Evolutionary conservation across 176 grass and related monocot genomes (phyloP).

Genomic region (Aegilops sharonensis): DNA sequence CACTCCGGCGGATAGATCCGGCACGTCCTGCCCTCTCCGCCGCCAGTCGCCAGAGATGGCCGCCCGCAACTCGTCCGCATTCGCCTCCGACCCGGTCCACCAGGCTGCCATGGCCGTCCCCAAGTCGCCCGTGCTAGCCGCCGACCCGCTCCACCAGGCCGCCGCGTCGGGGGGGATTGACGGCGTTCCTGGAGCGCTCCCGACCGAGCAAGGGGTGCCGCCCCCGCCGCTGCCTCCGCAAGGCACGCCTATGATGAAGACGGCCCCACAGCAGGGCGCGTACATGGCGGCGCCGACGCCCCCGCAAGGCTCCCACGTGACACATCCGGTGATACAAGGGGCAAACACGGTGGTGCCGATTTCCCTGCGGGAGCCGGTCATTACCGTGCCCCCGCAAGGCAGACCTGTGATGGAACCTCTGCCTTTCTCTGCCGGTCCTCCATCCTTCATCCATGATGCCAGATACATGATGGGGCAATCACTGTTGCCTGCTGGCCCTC

Average conservation of each 20-base stretch:
- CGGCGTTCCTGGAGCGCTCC: neutral
- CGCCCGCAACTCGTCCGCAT: neutral
- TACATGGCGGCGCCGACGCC: no score
- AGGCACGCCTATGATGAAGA: no score
- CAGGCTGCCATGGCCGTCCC: neutral
- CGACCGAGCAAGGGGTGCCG: neutral
- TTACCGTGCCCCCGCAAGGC: neutral
- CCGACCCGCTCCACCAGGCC: neutral
- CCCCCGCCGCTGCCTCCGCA: no score
- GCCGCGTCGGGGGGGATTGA: neutral
- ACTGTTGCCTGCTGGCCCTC: neutral
- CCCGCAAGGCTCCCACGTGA: neutral
- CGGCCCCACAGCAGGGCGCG: no score
- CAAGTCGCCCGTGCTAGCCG: neutral
- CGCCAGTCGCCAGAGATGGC: neutral
- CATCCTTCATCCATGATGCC: neutral
- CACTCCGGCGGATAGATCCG: slow-evolving; percentile 1
- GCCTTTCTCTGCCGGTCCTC: neutral
- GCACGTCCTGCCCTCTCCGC: neutral
- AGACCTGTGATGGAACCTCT: neutral
- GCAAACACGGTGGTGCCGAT: neutral
- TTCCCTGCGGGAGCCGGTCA: neutral
- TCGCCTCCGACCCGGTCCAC: neutral
- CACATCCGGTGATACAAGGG: neutral
- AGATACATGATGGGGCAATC: no score